Conservation (phyloP, 2,329 filamentous ascomycete genomes). For the Curvularia eragrostidis region DNA sequence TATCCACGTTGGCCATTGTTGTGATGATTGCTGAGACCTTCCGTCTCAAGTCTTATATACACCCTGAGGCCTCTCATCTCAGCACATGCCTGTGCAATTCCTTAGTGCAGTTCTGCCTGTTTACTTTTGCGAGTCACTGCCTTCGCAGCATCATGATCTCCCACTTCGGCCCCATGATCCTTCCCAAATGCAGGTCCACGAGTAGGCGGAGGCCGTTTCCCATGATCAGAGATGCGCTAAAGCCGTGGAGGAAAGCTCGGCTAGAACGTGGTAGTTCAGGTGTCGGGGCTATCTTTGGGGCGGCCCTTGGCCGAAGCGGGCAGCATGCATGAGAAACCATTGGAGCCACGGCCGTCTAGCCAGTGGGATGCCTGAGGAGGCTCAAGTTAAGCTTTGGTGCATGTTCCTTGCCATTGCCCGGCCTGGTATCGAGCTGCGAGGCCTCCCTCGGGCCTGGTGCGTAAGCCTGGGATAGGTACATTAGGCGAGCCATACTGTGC, state of each 20-base stretch:
- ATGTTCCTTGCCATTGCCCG: conserved; percentile 14
- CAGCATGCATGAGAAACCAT: conserved; percentile 4
- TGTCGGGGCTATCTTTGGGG: conserved; percentile 23
- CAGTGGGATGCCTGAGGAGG: conserved; percentile 22
- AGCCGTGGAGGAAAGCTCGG: conserved; percentile 17
- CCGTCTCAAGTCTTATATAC: conserved; percentile 16
- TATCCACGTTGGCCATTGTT: conserved; percentile 7
- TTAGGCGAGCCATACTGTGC: conserved; percentile 18
- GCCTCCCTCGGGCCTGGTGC: conserved; percentile 3
- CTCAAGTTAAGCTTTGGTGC: conserved; percentile 24
- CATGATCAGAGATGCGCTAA: conserved; percentile 10
- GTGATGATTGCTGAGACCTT: background rate
- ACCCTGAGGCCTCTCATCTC: conserved; percentile 17
- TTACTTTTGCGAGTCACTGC: conserved; percentile 11
- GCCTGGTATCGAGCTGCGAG: conserved; percentile 22
- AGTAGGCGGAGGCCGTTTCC: conserved; percentile 17
- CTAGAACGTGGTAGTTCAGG: conserved; percentile 17
- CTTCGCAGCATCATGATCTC: conserved; percentile 17
- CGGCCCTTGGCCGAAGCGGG: conserved; percentile 6
- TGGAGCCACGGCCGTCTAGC: conserved; percentile 16
- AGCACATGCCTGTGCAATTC: conserved; percentile 14
- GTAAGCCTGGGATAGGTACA: conserved; percentile 6
- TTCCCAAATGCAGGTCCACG: conserved; percentile 7
- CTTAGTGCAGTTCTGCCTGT: conserved; percentile 7
- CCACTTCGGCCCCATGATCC: conserved; percentile 22